Conservation (phyloP, 768 basidiomycete species). For the Paxillus rubicundulus region DNA sequence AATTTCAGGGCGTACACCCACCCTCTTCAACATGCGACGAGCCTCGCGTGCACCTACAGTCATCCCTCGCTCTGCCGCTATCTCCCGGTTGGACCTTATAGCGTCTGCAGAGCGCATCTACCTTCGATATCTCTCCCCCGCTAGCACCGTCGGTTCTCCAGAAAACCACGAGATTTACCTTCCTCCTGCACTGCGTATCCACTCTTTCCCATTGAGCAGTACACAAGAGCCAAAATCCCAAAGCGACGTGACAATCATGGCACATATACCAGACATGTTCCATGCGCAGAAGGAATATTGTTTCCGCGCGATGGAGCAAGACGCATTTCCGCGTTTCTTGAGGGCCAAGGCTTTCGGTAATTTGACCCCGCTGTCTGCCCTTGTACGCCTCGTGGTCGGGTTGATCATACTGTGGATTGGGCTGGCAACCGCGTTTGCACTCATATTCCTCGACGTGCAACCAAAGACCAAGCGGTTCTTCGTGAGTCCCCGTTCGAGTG, state of each 20-base stretch:
- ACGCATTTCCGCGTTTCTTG: constrained; percentile 91
- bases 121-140: constrained; percentile 87
- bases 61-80: constrained; percentile 88
- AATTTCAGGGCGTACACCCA: constrained; percentile 69
- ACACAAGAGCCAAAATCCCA: constrained; percentile 67
- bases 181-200: constrained; percentile 87
- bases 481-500: constrained; percentile 54
- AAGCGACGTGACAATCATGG: constrained; percentile 70
- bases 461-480: constrained; percentile 93
- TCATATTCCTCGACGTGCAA: constrained; percentile 90
- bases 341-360: constrained; percentile 98
- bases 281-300: constrained; percentile 97
- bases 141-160: constrained; percentile 68
- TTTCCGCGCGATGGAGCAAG: constrained; percentile 94
- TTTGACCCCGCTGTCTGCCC: constrained; percentile 85
- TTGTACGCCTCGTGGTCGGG: constrained; percentile 83
- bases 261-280: constrained; percentile 94
- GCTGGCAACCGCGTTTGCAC: constrained; percentile 84
- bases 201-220: constrained; percentile 83
- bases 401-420: constrained; percentile 92
- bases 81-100: constrained; percentile 85
- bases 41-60: constrained; percentile 90
- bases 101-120: constrained; percentile 95
- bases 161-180: constrained; percentile 99
- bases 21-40: constrained; percentile 71